Evolutionary conservation across 768 basidiomycete species (phyloP).

Genomic region (Termitomyces sp.): DNA sequence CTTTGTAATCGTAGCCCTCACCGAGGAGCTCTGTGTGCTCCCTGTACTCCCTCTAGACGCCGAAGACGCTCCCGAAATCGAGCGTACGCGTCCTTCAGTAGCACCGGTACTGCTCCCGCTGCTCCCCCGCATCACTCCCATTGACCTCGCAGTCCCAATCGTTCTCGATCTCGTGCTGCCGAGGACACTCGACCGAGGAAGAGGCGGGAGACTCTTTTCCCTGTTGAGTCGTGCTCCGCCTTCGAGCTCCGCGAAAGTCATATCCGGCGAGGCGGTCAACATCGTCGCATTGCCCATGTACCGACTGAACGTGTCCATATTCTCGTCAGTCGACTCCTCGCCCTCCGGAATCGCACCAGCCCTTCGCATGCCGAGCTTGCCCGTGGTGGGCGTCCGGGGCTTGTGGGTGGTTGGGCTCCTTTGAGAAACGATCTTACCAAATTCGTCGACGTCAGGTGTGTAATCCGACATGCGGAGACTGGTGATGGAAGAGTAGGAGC

Average conservation of each 20-base stretch:
- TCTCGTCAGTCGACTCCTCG: neutral
- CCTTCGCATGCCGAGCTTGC: neutral
- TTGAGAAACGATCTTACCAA: neutral
- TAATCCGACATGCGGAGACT: neutral
- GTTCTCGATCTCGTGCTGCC: neutral
- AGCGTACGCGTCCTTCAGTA: neutral
- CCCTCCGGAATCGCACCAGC: neutral
- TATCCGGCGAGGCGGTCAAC: neutral
- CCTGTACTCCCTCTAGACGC: neutral
- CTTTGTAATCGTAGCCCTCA: neutral
- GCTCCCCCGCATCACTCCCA: neutral
- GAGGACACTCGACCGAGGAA: neutral
- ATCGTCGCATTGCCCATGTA: neutral
- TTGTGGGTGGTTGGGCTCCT: neutral
- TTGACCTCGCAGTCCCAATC: neutral
- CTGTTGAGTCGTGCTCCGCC: neutral
- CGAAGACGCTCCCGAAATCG: neutral
- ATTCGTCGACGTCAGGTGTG: neutral
- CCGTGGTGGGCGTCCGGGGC: neutral
- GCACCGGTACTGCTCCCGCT: neutral
- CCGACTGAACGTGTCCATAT: neutral
- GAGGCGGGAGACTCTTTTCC: conserved; percentile 5
- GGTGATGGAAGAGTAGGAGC: neutral
- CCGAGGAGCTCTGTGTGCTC: neutral
- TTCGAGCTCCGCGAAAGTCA: neutral